A percentile compares a stretch with the other conserved stretches of the same genome.
These are phyloP conservation scores for Sporothrix curviconia DNA, from an alignment of 2,329 filamentous ascomycete species.

Conservation along the genomic window DNA sequence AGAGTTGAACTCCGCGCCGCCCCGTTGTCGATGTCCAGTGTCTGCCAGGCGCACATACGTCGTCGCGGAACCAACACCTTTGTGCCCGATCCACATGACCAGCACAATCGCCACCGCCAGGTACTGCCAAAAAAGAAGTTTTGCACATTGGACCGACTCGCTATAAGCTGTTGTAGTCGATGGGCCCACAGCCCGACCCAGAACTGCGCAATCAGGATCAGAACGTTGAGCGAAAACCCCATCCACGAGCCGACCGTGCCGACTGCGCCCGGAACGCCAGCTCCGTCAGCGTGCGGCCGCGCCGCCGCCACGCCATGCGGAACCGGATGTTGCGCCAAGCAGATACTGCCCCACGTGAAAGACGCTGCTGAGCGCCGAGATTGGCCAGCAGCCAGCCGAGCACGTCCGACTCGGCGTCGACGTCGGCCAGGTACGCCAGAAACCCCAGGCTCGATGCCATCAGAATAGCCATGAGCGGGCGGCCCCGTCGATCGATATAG, in stretches of 20 bases:
- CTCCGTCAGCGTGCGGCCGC: conserved; percentile 65
- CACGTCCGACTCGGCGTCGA: conserved; percentile 51
- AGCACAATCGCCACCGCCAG: conserved; percentile 63
- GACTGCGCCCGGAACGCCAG: conserved; percentile 76
- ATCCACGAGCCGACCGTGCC: conserved; percentile 71
- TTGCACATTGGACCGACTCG: conserved; percentile 41
- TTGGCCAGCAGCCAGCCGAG: conserved; percentile 75
- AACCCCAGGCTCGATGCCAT: conserved; percentile 63
- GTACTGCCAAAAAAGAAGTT: conserved; percentile 70
- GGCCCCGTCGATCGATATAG: conserved; percentile 79
- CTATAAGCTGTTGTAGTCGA: conserved; percentile 48
- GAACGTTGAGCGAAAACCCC: conserved; percentile 66
- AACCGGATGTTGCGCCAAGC: conserved; percentile 89
- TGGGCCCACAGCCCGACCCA: conserved; percentile 78
- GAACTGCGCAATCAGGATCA: conserved; percentile 78
- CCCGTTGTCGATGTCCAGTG: conserved; percentile 86
- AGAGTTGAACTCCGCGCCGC: conserved; percentile 78
- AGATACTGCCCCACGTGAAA: conserved; percentile 83
- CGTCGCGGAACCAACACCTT: conserved; percentile 67
- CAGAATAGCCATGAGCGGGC: conserved; percentile 67
- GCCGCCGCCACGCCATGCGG: conserved; percentile 66
- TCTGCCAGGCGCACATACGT: conserved; percentile 59
- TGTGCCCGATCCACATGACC: conserved; percentile 66
- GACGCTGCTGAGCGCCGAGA: conserved; percentile 66
- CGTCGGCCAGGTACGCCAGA: conserved; percentile 69